These are phyloP conservation scores for Asterophora lycoperdoides DNA, from an alignment of 768 basidiomycete genomes.

Conservation along the genomic window DNA sequence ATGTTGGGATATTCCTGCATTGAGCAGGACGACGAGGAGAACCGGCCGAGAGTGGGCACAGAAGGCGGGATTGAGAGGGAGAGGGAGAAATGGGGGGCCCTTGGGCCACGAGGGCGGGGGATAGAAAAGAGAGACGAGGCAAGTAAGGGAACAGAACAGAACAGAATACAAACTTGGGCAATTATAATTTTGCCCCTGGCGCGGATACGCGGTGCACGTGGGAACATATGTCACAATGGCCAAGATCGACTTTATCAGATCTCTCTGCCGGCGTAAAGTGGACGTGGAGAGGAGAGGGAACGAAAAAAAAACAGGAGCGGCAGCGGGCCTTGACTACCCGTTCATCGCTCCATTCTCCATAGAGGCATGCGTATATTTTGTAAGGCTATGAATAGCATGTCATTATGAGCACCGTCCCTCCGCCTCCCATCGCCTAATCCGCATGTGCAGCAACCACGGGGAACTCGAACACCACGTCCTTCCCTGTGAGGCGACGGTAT, in stretches of 20 bases:
- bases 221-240: constrained; percentile 19
- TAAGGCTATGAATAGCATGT: constrained; percentile 20
- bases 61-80: constrained; percentile 15
- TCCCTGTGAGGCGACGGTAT: constrained; percentile 92
- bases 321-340: too few relatives aligned
- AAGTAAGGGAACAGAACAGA: constrained; percentile 26
- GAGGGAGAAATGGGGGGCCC: constrained; percentile 26
- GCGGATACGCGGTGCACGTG: constrained; percentile 31
- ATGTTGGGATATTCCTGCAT: constrained; percentile 59
- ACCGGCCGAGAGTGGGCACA: constrained; percentile 15
- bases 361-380: constrained; percentile 16
- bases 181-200: constrained; percentile 23
- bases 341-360: neutral
- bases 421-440: constrained; percentile 16
- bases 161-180: constrained; percentile 27
- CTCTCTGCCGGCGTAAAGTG: neutral
- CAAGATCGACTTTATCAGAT: constrained; percentile 10
- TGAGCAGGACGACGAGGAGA: constrained; percentile 19
- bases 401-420: constrained; percentile 28
- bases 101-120: constrained; percentile 46
- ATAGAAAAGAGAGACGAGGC: constrained; percentile 25
- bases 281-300: too few relatives aligned
- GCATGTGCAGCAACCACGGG: constrained; percentile 68
- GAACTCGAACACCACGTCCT: constrained; percentile 95
- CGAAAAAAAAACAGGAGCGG: too few relatives aligned